Evolutionary conservation across 2,329 filamentous ascomycete genomes (phyloP).

Genomic region (Aspergillus sp.): DNA sequence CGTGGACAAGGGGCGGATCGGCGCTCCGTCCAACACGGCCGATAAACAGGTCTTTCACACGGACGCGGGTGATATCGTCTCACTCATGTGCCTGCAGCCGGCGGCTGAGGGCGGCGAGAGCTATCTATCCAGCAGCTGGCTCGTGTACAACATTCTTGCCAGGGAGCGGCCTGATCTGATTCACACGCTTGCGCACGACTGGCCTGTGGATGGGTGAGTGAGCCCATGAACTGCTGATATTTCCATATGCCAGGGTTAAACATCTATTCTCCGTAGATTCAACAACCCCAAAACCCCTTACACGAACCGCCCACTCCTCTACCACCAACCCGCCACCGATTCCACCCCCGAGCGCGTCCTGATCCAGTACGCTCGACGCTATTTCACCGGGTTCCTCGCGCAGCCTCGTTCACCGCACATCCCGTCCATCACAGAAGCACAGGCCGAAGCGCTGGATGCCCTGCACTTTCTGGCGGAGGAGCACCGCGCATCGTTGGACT

Average conservation of each 20-base stretch:
- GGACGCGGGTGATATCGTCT: too few relatives aligned
- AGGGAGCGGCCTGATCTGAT: slow-evolving; percentile 52
- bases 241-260: slow-evolving; percentile 44
- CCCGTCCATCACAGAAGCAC: slow-evolving; percentile 50
- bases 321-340: slow-evolving; percentile 51
- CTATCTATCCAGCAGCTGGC: slow-evolving; percentile 53
- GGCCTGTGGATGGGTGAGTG: slow-evolving; percentile 46
- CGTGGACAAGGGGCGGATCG: too few relatives aligned
- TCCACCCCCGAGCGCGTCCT: slow-evolving; percentile 49
- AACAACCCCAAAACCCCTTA: slow-evolving; percentile 40
- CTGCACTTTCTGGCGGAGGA: slow-evolving; percentile 50
- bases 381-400: slow-evolving; percentile 52
- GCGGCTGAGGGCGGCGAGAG: slow-evolving; percentile 40
- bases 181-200: slow-evolving; percentile 34
- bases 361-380: slow-evolving; percentile 60
- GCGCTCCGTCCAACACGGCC: too few relatives aligned
- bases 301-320: slow-evolving; percentile 38
- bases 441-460: slow-evolving; percentile 53
- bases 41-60: too few relatives aligned
- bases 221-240: slow-evolving; percentile 3
- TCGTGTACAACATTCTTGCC: slow-evolving; percentile 56
- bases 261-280: too few relatives aligned
- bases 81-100: too few relatives aligned
- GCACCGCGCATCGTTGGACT: slow-evolving; percentile 27
- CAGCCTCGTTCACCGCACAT: slow-evolving; percentile 42